Percentiles rank a stretch among this genome's conserved stretches.
These are phyloP conservation scores for Glycyrrhiza uralensis DNA, from an alignment of 306 rosid genomes.

Conservation along the genomic window DNA sequence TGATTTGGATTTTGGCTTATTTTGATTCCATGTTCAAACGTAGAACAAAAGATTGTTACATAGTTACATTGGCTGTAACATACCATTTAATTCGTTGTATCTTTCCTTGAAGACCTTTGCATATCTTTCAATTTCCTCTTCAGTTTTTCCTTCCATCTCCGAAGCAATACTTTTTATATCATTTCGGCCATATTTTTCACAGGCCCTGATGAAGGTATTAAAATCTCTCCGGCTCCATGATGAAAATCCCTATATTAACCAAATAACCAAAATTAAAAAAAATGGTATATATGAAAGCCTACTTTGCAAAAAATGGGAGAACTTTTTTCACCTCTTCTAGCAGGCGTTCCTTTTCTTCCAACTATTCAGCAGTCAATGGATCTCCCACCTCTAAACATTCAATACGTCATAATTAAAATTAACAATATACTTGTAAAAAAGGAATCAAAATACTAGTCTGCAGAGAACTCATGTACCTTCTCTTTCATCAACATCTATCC, in stretches of 20 bases:
- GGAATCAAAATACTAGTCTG: neutral
- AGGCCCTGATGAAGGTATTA: constrained; percentile 95
- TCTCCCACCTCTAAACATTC: constrained; percentile 72
- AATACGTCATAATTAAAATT: constrained; percentile 14
- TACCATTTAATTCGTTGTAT: constrained; percentile 96
- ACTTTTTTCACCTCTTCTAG: constrained; percentile 67
- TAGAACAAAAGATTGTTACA: constrained; percentile 10
- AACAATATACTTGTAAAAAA: neutral
- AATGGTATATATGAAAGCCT: neutral
- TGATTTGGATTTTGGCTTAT: neutral
- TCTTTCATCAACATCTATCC: constrained; percentile 88
- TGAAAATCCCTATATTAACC: constrained; percentile 79
- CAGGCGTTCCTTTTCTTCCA: constrained; percentile 89
- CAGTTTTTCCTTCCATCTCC: constrained; percentile 98
- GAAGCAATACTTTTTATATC: constrained; percentile 78
- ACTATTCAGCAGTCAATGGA: constrained; percentile 92
- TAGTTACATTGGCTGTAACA: constrained; percentile 16
- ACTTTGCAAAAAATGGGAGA: neutral
- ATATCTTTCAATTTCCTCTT: constrained; percentile 98
- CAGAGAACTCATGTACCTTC: constrained; percentile 59
- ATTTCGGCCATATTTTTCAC: constrained; percentile 94
- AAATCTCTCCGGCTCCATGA: constrained; percentile 97
- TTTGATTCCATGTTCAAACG: constrained; percentile 4
- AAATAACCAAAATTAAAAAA: constrained; percentile 31
- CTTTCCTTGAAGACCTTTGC: constrained; percentile 91